Evolutionary conservation across 2,329 filamentous ascomycete genomes (phyloP), one percentile per base, ranked within the genome.

Genomic region (Leptographium radiaticola): DNA sequence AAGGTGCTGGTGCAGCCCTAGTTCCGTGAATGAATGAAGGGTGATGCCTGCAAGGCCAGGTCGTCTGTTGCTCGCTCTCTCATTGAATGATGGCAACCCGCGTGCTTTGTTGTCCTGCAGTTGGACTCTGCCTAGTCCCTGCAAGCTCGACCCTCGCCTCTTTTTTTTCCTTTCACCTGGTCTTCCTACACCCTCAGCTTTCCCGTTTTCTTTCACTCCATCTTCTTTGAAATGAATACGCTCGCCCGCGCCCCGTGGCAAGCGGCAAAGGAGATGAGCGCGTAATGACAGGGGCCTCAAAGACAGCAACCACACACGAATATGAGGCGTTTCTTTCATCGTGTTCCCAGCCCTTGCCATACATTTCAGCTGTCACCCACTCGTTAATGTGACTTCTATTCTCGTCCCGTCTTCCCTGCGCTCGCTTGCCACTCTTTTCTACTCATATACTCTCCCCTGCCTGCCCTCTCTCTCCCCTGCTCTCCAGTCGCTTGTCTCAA

Each of bases 61-160:
- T 36, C 13, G 38, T 25, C 45, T 48, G 16, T 45, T 50, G 44
- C 43, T 49, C 46, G 36, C 18, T 43, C 18, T 45, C 25, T 31
- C 34, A 34, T 40, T 20, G 11, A 15, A 40, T 16, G 36, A 51
- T 55, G 53, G 42, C 45, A 25, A 25, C 42, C 40, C 33, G 38
- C 20, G 15, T 53, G 54, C 54, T 51, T 48, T 56, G n/a, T 52
- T 45, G 43, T 33, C 43, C 31, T 31, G 52, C 53, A 51, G 53
- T 56, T 51, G 54, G 49, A 18, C 30, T 18, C 16, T 10, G 15
- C 20, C 31, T 34, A 31, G 46, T 43, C 42, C 18, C 44, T 40
- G 45, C 33, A 11, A 42, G 34, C 20, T 48, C 48, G 16, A 49
- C 48, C 8, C 18, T 49, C 33, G 16, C n/a, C 45, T 48, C 16